phyloP scores from a whole-genome alignment of 1,284 basidiomycete genomes.

The Leccinum ponderosum region DNA sequence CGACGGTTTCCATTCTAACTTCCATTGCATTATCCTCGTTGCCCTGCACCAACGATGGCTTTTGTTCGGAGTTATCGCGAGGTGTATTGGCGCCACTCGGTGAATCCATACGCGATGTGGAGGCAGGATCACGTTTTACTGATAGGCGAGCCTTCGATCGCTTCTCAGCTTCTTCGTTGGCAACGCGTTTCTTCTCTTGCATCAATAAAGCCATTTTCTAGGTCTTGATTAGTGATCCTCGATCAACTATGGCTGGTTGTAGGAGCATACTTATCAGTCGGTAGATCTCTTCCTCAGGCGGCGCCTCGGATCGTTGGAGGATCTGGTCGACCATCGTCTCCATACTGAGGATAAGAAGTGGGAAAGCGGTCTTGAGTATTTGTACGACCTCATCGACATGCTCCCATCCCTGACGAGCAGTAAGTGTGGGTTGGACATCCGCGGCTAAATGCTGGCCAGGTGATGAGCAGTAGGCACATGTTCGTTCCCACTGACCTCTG shows the following conservation, averaged over 20 bases:
- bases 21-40: no score
- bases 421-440: slow-evolving; percentile 37
- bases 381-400: slow-evolving; percentile 94
- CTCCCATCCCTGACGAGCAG: slow-evolving; percentile 80
- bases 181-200: no score
- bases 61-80: no score
- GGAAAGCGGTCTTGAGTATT: slow-evolving; percentile 95
- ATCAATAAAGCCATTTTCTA: no score
- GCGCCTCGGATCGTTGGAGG: slow-evolving; percentile 87
- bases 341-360: slow-evolving; percentile 91
- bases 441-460: slow-evolving; percentile 30
- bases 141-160: no score
- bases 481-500: slow-evolving; percentile 25
- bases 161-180: no score
- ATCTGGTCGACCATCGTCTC: slow-evolving; percentile 99
- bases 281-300: slow-evolving; percentile 94
- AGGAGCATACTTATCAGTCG: slow-evolving; percentile 86
- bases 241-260: slow-evolving; percentile 31
- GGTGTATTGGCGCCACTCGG: no score
- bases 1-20: no score
- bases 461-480: slow-evolving; percentile 16
- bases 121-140: no score
- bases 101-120: no score
- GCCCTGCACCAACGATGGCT: no score
- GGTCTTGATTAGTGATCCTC: no score